Conservation (phyloP, 257 asterid genomes). For the Dorcoceras hygrometricum region DNA sequence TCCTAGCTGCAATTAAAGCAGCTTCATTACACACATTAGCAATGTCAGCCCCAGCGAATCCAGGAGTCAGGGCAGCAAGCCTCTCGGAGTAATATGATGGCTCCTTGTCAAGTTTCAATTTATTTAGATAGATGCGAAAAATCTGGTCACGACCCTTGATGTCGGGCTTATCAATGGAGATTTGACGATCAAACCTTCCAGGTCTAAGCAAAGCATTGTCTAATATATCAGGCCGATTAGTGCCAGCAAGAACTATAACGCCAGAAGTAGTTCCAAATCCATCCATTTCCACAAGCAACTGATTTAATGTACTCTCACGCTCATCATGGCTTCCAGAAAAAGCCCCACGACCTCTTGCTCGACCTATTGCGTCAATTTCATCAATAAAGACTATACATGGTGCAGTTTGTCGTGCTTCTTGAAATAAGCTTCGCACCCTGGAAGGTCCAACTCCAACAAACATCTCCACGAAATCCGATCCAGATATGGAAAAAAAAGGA, state of each 20-base stretch:
- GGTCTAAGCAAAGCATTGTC: conserved; percentile 91
- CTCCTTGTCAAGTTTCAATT: conserved; percentile 78
- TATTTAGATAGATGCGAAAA: conserved; percentile 60
- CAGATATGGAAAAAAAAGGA: conserved; percentile 83
- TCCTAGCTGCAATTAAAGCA: conserved; percentile 85
- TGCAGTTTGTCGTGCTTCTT: conserved; percentile 84
- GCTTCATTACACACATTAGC: conserved; percentile 95
- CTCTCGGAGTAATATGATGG: conserved; percentile 71
- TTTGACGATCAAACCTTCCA: conserved; percentile 93
- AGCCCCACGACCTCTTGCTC: conserved; percentile 73
- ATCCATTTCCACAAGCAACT: conserved; percentile 94
- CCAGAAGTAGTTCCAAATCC: conserved; percentile 89
- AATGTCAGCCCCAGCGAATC: conserved; percentile 96
- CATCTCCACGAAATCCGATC: conserved; percentile 88
- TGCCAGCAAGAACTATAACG: conserved; percentile 89
- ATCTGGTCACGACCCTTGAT: conserved; percentile 90
- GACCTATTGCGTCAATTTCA: conserved; percentile 89
- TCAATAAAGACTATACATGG: conserved; percentile 92
- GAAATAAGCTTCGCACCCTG: conserved; percentile 79
- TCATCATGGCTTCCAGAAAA: conserved; percentile 58
- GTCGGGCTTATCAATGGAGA: conserved; percentile 79
- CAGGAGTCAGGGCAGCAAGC: conserved; percentile 94
- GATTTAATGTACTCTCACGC: conserved; percentile 87
- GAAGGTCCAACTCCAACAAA: conserved; percentile 92
- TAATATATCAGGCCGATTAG: conserved; percentile 81